Base-by-base conservation (phyloP, 2,329 filamentous ascomycete genomes). In the Aspergillus candidus region DNA sequence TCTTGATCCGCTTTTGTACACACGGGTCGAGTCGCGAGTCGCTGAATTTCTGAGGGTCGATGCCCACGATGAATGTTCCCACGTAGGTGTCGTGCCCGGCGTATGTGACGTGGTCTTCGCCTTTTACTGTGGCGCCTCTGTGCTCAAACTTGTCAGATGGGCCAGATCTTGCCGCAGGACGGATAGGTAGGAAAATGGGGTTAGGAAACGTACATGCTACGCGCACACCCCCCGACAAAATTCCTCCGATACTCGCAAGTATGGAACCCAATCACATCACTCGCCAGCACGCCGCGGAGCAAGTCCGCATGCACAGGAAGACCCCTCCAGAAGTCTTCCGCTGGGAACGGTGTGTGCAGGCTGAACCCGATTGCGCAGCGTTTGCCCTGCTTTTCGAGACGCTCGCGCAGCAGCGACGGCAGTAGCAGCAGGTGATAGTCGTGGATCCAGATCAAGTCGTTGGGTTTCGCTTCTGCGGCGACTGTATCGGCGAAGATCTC, bases 341-440 rank as follows among this genome's bases (percentile, higher is more conserved):
- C 91, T 1, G 90, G 90, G 66, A 96, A 96, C 0, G 91, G 90
- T 0, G 91, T 96, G 67, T 96, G 91, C 18, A 96, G 72, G 72
- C 95, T 96, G 75, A 95, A 96, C 54, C 90, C 90, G 58, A 96
- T 90, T 70, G 90, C 91, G 66, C 94, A 83, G 50, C 88, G 86
- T 71, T 88, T 89, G 18, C 55, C 73, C 81, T 84, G 49, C 74
- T 76, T 57, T 77, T 70, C 51, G 78, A 86, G 87, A 79, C 63
- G 51, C 8, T 94, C 83, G 48, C 90, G 84, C 48, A 96, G 76
- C 83, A 95, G 88, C 61, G 86, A 78, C 11, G 90, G 90, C 14
- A 96, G 76, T n/a, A 96, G 80, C 86, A 96, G 94, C 47, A 96
- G 75, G 67, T 96, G 91, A 71, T 96, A 96, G 69, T 96, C 90